These are phyloP conservation scores for Glycine soja DNA, from an alignment of 306 rosid genomes.

Conservation along the genomic window DNA sequence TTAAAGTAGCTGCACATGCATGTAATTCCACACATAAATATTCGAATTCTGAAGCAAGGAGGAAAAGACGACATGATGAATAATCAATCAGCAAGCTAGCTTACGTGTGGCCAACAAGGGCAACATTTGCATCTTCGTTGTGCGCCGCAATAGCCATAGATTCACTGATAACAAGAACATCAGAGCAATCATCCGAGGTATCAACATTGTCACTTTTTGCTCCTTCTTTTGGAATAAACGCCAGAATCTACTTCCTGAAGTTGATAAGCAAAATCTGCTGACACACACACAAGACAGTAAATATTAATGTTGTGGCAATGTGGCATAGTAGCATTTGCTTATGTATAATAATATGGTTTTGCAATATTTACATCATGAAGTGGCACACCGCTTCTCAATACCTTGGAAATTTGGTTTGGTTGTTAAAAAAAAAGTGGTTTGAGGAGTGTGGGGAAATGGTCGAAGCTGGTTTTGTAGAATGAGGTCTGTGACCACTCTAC, in stretches of 20 bases:
- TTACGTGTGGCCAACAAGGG: conserved; percentile 85
- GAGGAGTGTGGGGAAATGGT: conserved; percentile 76
- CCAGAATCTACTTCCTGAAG: conserved; percentile 85
- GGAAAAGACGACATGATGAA: neutral
- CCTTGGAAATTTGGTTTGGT: conserved; percentile 60
- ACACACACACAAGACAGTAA: neutral
- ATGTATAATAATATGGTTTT: neutral
- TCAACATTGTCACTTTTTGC: conserved; percentile 35
- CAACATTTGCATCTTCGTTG: conserved; percentile 89
- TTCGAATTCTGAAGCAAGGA: conserved; percentile 10
- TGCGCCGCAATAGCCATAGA: conserved; percentile 81
- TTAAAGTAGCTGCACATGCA: conserved; percentile 74
- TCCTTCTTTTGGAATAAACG: conserved; percentile 70
- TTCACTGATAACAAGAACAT: conserved; percentile 72
- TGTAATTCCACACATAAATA: neutral
- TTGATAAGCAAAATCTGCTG: conserved; percentile 76
- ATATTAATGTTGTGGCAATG: no score
- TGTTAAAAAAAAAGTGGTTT: conserved; percentile 56
- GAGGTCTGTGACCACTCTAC: conserved; percentile 63
- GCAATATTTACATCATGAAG: conserved; percentile 65
- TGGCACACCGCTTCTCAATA: conserved; percentile 80
- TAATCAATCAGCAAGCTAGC: conserved; percentile 49
- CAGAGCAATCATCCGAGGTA: conserved; percentile 75
- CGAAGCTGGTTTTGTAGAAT: conserved; percentile 70
- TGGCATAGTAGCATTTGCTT: no score